phyloP scores from a whole-genome alignment of 129 eudicot genomes.

The Erigeron canadensis region DNA sequence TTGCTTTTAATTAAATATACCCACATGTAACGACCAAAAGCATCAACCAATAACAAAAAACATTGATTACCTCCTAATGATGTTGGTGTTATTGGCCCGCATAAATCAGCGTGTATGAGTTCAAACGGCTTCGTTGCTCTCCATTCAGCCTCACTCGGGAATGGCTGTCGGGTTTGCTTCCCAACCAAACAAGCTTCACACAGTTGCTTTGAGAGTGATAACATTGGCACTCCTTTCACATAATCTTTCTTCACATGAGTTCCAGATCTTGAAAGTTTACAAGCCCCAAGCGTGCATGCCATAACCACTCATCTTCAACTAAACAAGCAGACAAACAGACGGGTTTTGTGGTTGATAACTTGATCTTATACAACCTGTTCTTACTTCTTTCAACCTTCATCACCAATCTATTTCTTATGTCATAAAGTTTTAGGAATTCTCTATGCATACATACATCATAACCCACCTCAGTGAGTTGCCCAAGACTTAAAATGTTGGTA shows the following conservation, averaged over 20 bases:
- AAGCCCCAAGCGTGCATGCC: neutral
- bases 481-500: neutral
- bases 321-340: neutral
- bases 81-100: neutral
- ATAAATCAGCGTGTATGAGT: neutral
- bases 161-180: neutral
- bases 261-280: too few relatives aligned
- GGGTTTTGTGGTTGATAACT: neutral
- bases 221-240: neutral
- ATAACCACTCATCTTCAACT: neutral
- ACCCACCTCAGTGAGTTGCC: neutral
- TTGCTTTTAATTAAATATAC: neutral
- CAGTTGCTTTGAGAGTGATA: neutral
- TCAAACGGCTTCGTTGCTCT: too few relatives aligned
- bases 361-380: neutral
- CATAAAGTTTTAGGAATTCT: neutral
- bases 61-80: neutral
- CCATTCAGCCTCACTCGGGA: neutral
- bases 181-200: neutral
- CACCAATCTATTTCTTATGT: neutral
- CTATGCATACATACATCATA: neutral
- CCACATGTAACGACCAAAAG: conserved; percentile 11
- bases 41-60: conserved; percentile 1
- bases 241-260: neutral
- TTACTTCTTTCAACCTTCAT: neutral